Evolutionary conservation across 495 filamentous ascomycete genomes (phyloP).

Genomic region (Penicillium angulare): DNA sequence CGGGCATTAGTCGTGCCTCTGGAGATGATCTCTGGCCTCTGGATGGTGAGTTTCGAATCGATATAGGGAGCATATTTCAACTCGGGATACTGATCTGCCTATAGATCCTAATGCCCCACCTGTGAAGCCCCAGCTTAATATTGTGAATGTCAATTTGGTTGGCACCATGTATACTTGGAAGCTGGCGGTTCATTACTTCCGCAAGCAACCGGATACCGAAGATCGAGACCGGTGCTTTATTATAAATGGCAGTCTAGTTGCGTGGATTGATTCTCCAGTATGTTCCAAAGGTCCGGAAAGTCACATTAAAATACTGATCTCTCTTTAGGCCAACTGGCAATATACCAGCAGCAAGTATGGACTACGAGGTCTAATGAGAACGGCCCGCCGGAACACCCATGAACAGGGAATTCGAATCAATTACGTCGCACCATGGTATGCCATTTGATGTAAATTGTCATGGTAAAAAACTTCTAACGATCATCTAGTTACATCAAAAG

Average conservation of each 20-base stretch:
- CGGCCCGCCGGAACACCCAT: constrained; percentile 19
- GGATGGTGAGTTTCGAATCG: no score
- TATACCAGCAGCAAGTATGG: constrained; percentile 36
- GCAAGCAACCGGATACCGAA: constrained; percentile 28
- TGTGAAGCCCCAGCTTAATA: constrained; percentile 36
- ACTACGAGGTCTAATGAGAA: constrained; percentile 36
- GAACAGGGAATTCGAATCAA: constrained; percentile 36
- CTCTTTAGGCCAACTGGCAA: constrained; percentile 27
- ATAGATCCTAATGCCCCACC: constrained; percentile 33
- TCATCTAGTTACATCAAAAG: constrained; percentile 20
- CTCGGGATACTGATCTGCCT: no score
- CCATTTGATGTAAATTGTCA: not conserved
- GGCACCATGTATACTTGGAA: constrained; percentile 42
- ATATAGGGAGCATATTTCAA: no score
- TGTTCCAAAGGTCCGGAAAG: not conserved
- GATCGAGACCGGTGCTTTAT: constrained; percentile 34
- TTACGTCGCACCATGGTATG: constrained; percentile 34
- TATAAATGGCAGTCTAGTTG: constrained; percentile 27
- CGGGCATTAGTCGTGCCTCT: constrained; percentile 34
- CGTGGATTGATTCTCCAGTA: constrained; percentile 28
- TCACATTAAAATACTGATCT: not conserved
- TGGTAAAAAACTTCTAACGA: not conserved
- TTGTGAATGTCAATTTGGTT: constrained; percentile 40
- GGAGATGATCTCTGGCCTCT: constrained; percentile 30
- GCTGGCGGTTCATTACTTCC: constrained; percentile 45